These are phyloP conservation scores for Raphanus hybrid DNA, from an alignment of 441 rosid genomes.

Conservation along the genomic window DNA sequence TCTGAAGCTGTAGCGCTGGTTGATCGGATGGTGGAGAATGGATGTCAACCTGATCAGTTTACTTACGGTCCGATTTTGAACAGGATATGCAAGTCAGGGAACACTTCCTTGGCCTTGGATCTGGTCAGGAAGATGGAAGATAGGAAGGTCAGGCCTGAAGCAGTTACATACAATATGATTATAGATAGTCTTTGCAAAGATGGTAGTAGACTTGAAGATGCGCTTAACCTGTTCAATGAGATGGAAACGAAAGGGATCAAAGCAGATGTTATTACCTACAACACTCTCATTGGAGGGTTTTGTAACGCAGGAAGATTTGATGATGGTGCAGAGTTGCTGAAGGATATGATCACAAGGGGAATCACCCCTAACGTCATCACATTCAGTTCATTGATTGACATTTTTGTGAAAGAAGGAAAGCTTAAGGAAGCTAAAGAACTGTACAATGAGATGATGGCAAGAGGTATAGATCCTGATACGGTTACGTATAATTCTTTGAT, in stretches of 20 bases:
- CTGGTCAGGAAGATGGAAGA: slow-evolving; percentile 7
- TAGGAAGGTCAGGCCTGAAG: not conserved
- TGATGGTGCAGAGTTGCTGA: slow-evolving; percentile 8
- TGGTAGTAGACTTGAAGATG: not conserved
- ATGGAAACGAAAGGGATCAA: slow-evolving; percentile 21
- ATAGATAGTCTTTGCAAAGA: slow-evolving; percentile 16
- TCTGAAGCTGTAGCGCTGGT: slow-evolving; percentile 1
- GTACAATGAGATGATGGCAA: slow-evolving; percentile 16
- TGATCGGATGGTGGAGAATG: not conserved
- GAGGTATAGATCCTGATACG: not conserved
- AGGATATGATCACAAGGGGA: slow-evolving; percentile 20
- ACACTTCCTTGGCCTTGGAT: slow-evolving; percentile 5
- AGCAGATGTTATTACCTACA: slow-evolving; percentile 5
- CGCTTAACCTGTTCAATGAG: slow-evolving; percentile 21
- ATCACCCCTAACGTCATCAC: slow-evolving; percentile 8
- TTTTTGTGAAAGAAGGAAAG: slow-evolving; percentile 20
- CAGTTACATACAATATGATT: not conserved
- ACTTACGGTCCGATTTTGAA: slow-evolving; percentile 1
- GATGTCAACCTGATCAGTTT: slow-evolving; percentile 8
- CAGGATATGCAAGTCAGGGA: not conserved
- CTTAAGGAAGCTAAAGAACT: not conserved
- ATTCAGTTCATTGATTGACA: not conserved
- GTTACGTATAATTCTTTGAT: not conserved
- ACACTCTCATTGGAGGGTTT: not conserved
- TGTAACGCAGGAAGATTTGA: slow-evolving; percentile 3